Conservation (phyloP, 192 early-diverging fungal genomes). For the Borealophlyctis nickersoniae region DNA sequence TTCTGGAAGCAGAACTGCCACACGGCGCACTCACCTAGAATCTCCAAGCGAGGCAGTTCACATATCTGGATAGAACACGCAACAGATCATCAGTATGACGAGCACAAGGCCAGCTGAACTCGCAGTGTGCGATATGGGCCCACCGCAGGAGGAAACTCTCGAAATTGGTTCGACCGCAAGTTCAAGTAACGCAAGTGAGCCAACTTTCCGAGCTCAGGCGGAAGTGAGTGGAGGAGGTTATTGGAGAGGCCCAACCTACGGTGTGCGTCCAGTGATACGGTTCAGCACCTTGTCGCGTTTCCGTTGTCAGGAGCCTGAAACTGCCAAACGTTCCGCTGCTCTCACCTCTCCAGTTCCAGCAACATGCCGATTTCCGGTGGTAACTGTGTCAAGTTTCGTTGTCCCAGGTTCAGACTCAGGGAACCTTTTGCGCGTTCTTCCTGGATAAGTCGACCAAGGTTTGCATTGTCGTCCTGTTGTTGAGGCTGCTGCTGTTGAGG, state of each 20-base stretch:
- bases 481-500: no score
- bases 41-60: constrained; percentile 27
- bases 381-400: background rate
- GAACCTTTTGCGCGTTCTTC: constrained; percentile 15
- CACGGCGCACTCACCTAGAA: constrained; percentile 22
- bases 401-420: constrained; percentile 13
- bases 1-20: background rate
- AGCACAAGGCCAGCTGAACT: no score
- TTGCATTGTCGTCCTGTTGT: background rate
- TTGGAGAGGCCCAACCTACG: constrained; percentile 39
- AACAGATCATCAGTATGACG: constrained; percentile 2
- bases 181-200: constrained; percentile 39
- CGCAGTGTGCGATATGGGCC: background rate
- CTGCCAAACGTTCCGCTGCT: background rate
- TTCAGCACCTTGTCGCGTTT: background rate
- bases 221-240: constrained; percentile 32
- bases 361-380: constrained; percentile 11
- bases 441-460: background rate
- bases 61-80: constrained; percentile 22
- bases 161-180: constrained; percentile 32
- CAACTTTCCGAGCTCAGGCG: constrained; percentile 19
- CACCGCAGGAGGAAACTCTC: constrained; percentile 38
- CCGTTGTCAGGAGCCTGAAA: background rate
- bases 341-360: constrained; percentile 11
- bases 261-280: background rate